Percentiles rank a stretch among this genome's conserved stretches.
Evolutionary conservation across 345 rosid genomes (phyloP).

Genomic region (Dipteronia dyeriana): DNA sequence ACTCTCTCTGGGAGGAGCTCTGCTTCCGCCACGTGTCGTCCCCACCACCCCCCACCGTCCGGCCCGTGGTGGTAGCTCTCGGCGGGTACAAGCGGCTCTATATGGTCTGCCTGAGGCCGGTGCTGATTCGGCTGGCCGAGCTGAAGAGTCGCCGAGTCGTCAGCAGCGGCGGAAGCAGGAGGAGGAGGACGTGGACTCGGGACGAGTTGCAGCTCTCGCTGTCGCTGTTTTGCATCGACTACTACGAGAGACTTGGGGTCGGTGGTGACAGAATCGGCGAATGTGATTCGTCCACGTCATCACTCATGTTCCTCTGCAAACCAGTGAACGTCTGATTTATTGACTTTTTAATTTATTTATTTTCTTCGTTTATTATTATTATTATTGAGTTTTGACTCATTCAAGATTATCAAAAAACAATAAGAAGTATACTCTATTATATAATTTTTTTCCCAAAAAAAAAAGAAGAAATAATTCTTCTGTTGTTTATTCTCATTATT

Average conservation of each 20-base stretch:
- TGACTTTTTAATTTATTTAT: not conserved
- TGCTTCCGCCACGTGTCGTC: constrained; percentile 79
- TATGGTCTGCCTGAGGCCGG: constrained; percentile 74
- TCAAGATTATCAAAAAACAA: not conserved
- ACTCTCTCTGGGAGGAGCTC: constrained; percentile 87
- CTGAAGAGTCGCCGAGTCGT: constrained; percentile 13
- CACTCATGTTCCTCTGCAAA: constrained; percentile 87
- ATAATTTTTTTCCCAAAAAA: not conserved
- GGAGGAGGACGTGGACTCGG: constrained; percentile 43
- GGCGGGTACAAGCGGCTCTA: constrained; percentile 91
- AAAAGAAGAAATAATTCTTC: not conserved
- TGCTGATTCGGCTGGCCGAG: constrained; percentile 44
- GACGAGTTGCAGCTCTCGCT: constrained; percentile 87
- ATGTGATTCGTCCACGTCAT: constrained; percentile 52
- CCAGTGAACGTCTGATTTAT: constrained; percentile 70
- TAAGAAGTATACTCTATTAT: not conserved
- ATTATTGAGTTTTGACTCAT: not conserved
- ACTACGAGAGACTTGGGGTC: constrained; percentile 65
- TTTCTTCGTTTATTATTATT: not conserved
- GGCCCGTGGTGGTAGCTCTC: constrained; percentile 79
- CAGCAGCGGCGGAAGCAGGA: constrained; percentile 26
- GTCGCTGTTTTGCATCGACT: constrained; percentile 80
- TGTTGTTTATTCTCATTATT: not conserved
- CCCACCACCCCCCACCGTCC: constrained; percentile 54
- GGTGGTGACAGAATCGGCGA: constrained; percentile 19